Evolutionary conservation across 208 protist genomes (phyloP), one percentile per base, ranked within the genome.

Genomic region (Leishmania turanica): DNA sequence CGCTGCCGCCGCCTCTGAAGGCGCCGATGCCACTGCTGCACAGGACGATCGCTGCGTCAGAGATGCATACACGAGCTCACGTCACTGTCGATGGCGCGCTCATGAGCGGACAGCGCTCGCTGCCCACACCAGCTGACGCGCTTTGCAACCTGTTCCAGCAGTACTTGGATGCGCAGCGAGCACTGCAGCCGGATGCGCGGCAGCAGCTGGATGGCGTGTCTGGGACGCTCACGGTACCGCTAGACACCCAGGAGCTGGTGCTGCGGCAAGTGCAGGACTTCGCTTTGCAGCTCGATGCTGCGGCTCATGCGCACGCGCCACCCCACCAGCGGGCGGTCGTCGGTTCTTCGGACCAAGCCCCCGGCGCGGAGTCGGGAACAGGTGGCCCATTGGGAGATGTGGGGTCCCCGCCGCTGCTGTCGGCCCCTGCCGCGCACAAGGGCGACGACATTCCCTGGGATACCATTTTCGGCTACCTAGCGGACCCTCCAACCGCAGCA

Each of bases 151-250:
- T 84, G 24, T 77, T 84, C 45, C 65, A 75, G 66, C 75, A 79
- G 53, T 84, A 84, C 75, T 49, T 84, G 37, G 75, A 70, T 7
- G 80, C 80, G 45, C 80, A 84, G 74, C 75, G 80, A 17, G 75
- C 75, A 31, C n/a, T 75, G 54, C 40, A 75, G 65, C 65, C 75
- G 31, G 47, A 40, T 19, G 70, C 15, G 65, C 51, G 62, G 75
- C 51, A n/a, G 31, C 74, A 75, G 75, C 74, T 79, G 51, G 45
- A 51, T 51, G 47, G 72, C 1, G 42, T 49, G 8, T 9, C 65
- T 19, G 47, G 45, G 27, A 9, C 27, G 31, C 45, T 58, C 13
- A 34, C 45, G 5, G 37, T 84, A 21, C 74, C 80, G 7, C 66
- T 79, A 24, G 53, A 47, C n/a, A 21, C 76, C 45, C 80, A 84